These are phyloP conservation scores for Hsuehochloa calcarea DNA, from an alignment of 176 grass and related monocot genomes.

Conservation along the genomic window DNA sequence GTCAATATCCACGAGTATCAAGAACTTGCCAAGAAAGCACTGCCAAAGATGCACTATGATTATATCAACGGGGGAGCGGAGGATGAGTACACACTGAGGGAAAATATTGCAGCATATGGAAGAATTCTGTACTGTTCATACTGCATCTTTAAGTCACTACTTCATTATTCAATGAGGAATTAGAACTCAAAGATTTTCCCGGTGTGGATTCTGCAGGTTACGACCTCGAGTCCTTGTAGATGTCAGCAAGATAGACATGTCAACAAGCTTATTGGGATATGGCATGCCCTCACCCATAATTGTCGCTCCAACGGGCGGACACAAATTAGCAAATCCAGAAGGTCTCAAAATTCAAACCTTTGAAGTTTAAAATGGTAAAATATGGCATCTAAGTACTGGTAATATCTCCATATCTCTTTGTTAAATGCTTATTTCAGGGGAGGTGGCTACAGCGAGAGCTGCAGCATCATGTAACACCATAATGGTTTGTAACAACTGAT, in stretches of 20 bases:
- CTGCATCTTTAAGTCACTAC: neutral
- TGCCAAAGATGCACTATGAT: slow-evolving; percentile 89
- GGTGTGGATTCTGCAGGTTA: slow-evolving; percentile 53
- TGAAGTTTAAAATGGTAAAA: neutral
- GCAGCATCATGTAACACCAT: slow-evolving; percentile 76
- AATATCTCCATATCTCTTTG: slow-evolving; percentile 6
- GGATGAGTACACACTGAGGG: slow-evolving; percentile 76
- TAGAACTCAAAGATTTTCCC: neutral
- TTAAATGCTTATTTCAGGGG: slow-evolving; percentile 54
- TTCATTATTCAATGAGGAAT: neutral
- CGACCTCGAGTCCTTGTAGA: slow-evolving; percentile 80
- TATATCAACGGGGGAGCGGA: slow-evolving; percentile 76
- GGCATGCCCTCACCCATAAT: slow-evolving; percentile 75
- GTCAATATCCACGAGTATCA: slow-evolving; percentile 76
- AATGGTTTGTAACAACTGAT: slow-evolving; percentile 62
- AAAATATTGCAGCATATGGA: slow-evolving; percentile 75
- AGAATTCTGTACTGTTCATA: slow-evolving; percentile 59
- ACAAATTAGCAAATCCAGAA: slow-evolving; percentile 75
- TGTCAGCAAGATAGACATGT: slow-evolving; percentile 81
- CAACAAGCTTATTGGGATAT: slow-evolving; percentile 66
- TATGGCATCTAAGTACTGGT: neutral
- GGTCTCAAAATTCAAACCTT: slow-evolving; percentile 37
- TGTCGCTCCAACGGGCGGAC: slow-evolving; percentile 58
- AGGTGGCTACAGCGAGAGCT: slow-evolving; percentile 84
- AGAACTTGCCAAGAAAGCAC: slow-evolving; percentile 64